phyloP scores from a whole-genome alignment of 2,329 filamentous ascomycete genomes.

The Aspergillus novofumigatus region DNA sequence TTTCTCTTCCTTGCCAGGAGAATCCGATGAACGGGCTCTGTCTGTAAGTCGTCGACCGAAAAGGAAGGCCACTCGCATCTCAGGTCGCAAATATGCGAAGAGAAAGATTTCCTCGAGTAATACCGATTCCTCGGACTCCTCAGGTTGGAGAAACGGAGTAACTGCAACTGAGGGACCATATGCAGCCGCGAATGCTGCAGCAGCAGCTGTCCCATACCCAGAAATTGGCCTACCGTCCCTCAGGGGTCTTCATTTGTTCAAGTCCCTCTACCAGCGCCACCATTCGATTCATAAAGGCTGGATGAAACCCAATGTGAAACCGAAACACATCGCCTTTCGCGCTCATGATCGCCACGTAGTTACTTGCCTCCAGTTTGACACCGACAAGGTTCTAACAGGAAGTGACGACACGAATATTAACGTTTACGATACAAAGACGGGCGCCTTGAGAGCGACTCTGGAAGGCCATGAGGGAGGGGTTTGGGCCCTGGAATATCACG shows the following conservation, averaged over 20 bases:
- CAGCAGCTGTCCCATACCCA: conserved; percentile 74
- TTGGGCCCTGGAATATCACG: conserved; percentile 95
- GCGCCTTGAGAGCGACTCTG: conserved; percentile 74
- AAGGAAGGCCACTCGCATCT: conserved; percentile 46
- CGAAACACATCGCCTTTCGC: conserved; percentile 90
- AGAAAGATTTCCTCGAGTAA: conserved; percentile 49
- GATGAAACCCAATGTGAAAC: conserved; percentile 79
- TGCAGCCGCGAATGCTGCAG: conserved; percentile 78
- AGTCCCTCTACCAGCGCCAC: conserved; percentile 91
- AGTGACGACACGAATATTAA: conserved; percentile 98
- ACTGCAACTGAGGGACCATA: conserved; percentile 72
- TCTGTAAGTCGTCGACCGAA: conserved; percentile 37
- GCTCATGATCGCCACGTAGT: conserved; percentile 95
- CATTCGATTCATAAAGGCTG: conserved; percentile 86
- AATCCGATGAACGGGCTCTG: conserved; percentile 21
- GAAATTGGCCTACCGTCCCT: conserved; percentile 73
- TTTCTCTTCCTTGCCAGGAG: conserved; percentile 18
- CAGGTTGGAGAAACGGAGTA: conserved; percentile 45
- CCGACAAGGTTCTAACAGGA: conserved; percentile 95
- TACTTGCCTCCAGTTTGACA: conserved; percentile 94
- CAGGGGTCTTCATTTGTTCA: conserved; percentile 85
- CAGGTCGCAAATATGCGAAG: conserved; percentile 53
- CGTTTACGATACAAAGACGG: conserved; percentile 95
- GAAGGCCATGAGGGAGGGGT: conserved; percentile 95
- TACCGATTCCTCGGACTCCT: conserved; percentile 36